phyloP scores from a whole-genome alignment of 2,329 filamentous ascomycete genomes.

The Verticillium zaregamsianum region DNA sequence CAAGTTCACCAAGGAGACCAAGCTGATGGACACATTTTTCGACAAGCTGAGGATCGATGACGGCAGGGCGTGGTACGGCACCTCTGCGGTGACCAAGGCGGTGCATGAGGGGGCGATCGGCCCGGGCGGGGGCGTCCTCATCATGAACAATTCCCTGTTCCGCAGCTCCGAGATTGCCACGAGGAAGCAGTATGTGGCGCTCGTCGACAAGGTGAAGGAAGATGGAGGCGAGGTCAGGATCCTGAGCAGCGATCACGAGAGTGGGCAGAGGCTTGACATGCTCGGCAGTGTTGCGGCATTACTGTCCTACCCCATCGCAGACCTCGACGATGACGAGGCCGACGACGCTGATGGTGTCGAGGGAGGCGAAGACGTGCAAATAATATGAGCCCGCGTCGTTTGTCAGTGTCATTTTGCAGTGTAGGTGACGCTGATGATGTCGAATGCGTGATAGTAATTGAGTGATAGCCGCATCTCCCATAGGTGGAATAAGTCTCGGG shows the following conservation, averaged over 20 bases:
- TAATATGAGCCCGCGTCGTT: neutral
- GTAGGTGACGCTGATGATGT: neutral
- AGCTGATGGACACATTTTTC: slow-evolving; percentile 80
- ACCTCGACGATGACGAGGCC: slow-evolving; percentile 68
- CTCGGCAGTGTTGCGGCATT: slow-evolving; percentile 87
- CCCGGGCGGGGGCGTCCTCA: slow-evolving; percentile 74
- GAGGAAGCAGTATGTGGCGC: slow-evolving; percentile 73
- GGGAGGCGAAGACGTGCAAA: neutral
- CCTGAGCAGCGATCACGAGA: slow-evolving; percentile 92
- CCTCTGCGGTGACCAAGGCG: slow-evolving; percentile 74
- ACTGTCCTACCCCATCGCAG: slow-evolving; percentile 80
- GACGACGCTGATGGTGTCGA: slow-evolving; percentile 27
- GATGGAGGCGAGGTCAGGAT: slow-evolving; percentile 84
- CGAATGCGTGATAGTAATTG: neutral
- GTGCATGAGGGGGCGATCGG: slow-evolving; percentile 87
- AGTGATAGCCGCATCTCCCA: neutral
- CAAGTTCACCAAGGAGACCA: slow-evolving; percentile 81
- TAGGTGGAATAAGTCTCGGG: neutral
- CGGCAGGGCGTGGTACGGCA: slow-evolving; percentile 86
- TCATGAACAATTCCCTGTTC: slow-evolving; percentile 87
- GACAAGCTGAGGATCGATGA: slow-evolving; percentile 77
- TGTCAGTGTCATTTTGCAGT: neutral
- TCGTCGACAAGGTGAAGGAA: slow-evolving; percentile 84
- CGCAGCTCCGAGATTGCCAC: slow-evolving; percentile 73
- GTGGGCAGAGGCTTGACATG: slow-evolving; percentile 77